A percentile compares a stretch with the other conserved stretches of the same genome.
phyloP scores from a whole-genome alignment of 352 stramenopile species.

The Globisporangium nagaii region DNA sequence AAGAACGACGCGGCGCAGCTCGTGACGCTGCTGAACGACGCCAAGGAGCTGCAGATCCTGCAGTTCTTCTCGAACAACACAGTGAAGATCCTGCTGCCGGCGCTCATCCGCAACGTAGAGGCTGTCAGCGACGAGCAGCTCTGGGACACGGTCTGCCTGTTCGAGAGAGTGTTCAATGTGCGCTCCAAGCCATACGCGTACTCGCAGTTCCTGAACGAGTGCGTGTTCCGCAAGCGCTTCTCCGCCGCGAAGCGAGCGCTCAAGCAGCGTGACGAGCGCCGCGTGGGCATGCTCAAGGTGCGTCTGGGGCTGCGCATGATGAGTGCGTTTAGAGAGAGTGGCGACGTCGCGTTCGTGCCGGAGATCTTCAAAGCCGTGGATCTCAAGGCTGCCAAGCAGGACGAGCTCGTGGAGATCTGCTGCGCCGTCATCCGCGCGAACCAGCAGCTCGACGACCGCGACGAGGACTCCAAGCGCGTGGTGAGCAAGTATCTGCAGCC shows the following conservation, averaged over 20 bases:
- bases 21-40: conserved; percentile 25
- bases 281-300: conserved; percentile 19
- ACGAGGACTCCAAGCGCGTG: conserved; percentile 15
- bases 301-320: conserved; percentile 18
- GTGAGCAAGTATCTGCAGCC: conserved; percentile 14
- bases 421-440: conserved; percentile 24
- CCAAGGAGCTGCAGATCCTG: conserved; percentile 24
- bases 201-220: conserved; percentile 35
- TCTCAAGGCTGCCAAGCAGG: conserved; percentile 11
- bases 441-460: conserved; percentile 19
- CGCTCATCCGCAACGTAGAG: conserved; percentile 27
- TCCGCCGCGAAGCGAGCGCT: conserved; percentile 21
- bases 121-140: conserved; percentile 33
- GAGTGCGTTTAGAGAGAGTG: conserved; percentile 16
- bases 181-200: conserved; percentile 31
- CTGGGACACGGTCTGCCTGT: conserved; percentile 19
- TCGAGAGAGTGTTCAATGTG: conserved; percentile 27
- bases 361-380: conserved; percentile 30
- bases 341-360: conserved; percentile 26
- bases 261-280: conserved; percentile 19
- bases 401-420: conserved; percentile 20
- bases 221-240: conserved; percentile 25
- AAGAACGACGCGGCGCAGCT: conserved; percentile 29
- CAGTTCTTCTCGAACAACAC: conserved; percentile 23
- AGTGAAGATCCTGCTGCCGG: conserved; percentile 32